Base-by-base conservation (phyloP, 2,329 filamentous ascomycete genomes). In the Aspergillus novoparasiticus region DNA sequence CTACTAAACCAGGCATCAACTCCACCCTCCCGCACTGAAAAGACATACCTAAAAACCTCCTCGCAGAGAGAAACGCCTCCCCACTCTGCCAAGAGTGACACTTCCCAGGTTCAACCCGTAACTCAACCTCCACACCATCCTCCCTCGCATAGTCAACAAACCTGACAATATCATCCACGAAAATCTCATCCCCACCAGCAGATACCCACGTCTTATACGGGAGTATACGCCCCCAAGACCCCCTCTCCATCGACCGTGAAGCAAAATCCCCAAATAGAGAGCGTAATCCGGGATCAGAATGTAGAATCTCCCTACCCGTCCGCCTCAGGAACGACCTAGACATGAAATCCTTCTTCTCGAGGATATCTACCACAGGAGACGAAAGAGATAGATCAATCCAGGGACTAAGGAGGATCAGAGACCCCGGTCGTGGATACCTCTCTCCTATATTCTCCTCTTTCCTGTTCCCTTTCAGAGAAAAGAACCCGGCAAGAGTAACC, bases 41-140 rank as follows among this genome's bases (percentile, higher is more conserved):
- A 11, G 43, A 11, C n/a, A 46, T 46, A 11, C 14, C 43, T 21
- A 46, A 46, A 23, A 46, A 5, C 43, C 21, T 46, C 43, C 43
- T 46, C 10, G 4, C 4, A 23, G n/a, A 11, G 4, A 46, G 10
- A 28, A 63, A 63, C 11, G 64, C 66, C 46, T 68, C 64, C 11
- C 64, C 50, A 50, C 66, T 64, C 53, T 68, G 66, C 66, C 66
- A 68, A 6, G 64, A 57, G 48, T 68, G 66, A 19, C 64, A 57
- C 59, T 54, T 62, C 1, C 66, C 66, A 4, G 21, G 11, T 8
- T 53, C 48, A 8, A 66, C 58, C 12, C 61, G 55, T 39, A 66
- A 53, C 41, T 6, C 39, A 6, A 65, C 32, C 3, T 34, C 45
- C 3, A 61, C 62, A 3, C 54, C 59, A 23, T 66, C 60, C 1